These are phyloP conservation scores for Amaranthus cruentus DNA, from an alignment of 148 eudicot species.

Conservation along the genomic window DNA sequence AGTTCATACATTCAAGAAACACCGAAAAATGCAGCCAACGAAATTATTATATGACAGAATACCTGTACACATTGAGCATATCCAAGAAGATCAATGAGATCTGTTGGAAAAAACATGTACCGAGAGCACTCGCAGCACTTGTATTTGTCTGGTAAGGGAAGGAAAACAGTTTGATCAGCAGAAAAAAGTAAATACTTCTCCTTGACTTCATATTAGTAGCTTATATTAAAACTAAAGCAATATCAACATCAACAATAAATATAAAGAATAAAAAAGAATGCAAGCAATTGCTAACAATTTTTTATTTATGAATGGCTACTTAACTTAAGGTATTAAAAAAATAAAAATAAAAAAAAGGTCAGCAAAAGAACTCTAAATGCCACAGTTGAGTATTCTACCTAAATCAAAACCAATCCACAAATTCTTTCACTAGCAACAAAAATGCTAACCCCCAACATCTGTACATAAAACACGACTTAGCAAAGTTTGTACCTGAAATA, in stretches of 20 bases:
- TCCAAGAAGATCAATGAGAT: conserved; percentile 82
- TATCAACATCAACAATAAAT: not conserved
- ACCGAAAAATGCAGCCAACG: not conserved
- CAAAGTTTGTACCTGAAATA: conserved; percentile 64
- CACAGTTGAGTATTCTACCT: not conserved
- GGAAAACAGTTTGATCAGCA: conserved; percentile 8
- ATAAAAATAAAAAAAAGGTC: not conserved
- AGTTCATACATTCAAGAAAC: not conserved
- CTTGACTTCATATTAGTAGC: not conserved
- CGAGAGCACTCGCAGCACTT: conserved; percentile 80
- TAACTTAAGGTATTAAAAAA: not conserved
- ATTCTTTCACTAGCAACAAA: not conserved
- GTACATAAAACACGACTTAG: not conserved
- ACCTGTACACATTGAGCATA: conserved; percentile 99
- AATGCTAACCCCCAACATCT: not conserved
- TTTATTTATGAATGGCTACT: not conserved
- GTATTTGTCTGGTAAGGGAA: conserved; percentile 76
- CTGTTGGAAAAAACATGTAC: conserved; percentile 83
- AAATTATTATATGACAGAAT: conserved; percentile 6
- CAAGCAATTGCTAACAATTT: not conserved
- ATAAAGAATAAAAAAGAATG: not conserved
- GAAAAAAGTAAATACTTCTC: not conserved
- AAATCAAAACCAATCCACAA: not conserved
- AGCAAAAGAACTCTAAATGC: not conserved
- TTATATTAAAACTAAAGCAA: not conserved